Evolutionary conservation across 257 asterid species (phyloP), one percentile per base, ranked within the genome.

Genomic region (Capsicum chinense): DNA sequence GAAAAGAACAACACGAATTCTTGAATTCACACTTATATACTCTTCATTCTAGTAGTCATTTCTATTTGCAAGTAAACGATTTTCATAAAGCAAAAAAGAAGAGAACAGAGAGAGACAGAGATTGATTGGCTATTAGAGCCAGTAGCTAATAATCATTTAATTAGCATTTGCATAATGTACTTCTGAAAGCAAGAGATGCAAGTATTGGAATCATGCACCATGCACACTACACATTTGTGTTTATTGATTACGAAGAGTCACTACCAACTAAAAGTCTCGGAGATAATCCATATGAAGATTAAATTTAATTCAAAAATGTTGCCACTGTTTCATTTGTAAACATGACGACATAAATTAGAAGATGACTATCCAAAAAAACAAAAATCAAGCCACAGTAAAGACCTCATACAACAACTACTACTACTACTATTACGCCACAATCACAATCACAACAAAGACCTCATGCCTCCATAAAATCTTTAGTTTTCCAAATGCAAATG

Each of bases 361-460:
- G 50, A 81, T 47, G 48, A 63, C 6, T 19, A 62, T 48, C 60
- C 33, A 7, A 81, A 81, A 50, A 7, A 26, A 26, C 33, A 26
- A 62, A 66, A 62, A 86, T 80, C 81, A 83, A 82, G 83, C 79
- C 64, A 17, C 82, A 14, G 3, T 9, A 60, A 84, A 47, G 74
- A 81, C 59, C n/a, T 82, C 82, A 83, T 58, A 50, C 69, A 12
- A 73, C 17, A 66, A 47, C 69, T 5, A 66, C 19, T 54, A 73
- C 59, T n/a, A 19, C 58, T n/a, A 71, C 56, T 19, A 48, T 19
- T 19, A 73, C 59, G 19, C 44, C 80, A 6, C 44, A 73, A 73
- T 73, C 13, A 48, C 9, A 47, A 47, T 37, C 44, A 62, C 10
- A 33, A 6, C 42, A 73, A 74, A 68, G 54, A 15, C 33, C 33